Evolutionary conservation across 2,329 filamentous ascomycete genomes (phyloP), one percentile per base, ranked within the genome.

Genomic region (Pseudocercospora crystallina): DNA sequence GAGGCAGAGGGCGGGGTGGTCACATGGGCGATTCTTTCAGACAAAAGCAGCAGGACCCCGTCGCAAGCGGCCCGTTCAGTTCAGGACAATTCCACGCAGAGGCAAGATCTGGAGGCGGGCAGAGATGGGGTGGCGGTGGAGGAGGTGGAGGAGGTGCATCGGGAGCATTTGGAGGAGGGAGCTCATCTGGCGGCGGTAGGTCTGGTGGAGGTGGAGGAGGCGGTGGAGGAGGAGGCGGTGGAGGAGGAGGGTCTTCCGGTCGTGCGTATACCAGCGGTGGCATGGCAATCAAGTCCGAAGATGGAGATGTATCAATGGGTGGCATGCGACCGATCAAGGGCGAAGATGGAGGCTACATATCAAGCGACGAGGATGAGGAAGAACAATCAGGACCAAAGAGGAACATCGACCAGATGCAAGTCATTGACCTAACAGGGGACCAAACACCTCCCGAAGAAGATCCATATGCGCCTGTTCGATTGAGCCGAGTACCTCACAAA

Each of bases 341-440:
- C 10, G 60, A 66, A 47, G 64, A 73, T 48, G 71, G 71, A 8
- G 73, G 69, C 13, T 69, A 74, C 47, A 69, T 74, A 5, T 75
- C 74, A 9, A 76, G 75, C 31, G 77, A 78, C 41, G 78, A 81
- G 17, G 75, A 77, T 32, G 71, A 75, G 47, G 79, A 78, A 29
- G 70, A 72, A 43, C 71, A 74, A 36, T 66, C 70, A 17, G 74
- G 69, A 17, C 70, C 73, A 35, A 72, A 77, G 45, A 69, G 77
- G 46, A 76, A 81, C 54, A 80, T 85, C 48, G 81, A 85, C 56
- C 66, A 74, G n/a, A 78, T 83, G 54, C 76, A 77, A 55, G 63
- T 83, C 10, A 74, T 79, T 10, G 80, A 77, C 42, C 76, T 82
- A 49, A 79, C 80, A 29, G 74, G 77, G 39, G 68, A 72, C 13